Percentiles rank a stretch among this genome's conserved stretches.
Conservation (phyloP, 2,329 filamentous ascomycete species). For the Talaromyces pinophilus region DNA sequence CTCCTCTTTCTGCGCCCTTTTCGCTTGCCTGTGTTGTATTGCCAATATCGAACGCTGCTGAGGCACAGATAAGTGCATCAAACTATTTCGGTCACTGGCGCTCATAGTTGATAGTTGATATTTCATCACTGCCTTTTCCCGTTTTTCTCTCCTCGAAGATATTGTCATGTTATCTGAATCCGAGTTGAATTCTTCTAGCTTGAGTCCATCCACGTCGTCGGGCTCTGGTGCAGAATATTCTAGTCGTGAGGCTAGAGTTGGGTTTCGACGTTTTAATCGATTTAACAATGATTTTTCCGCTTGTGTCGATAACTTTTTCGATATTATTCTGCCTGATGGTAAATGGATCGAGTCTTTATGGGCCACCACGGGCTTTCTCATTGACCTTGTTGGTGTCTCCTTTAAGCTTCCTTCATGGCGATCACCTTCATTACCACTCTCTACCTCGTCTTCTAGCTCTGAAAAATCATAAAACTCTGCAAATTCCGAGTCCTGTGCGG, state of each 20-base stretch:
- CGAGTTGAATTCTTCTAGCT: neutral
- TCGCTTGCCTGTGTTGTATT: conserved; percentile 11
- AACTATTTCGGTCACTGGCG: conserved; percentile 10
- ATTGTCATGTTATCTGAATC: neutral
- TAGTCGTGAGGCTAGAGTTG: neutral
- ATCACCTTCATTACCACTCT: neutral
- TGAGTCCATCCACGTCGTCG: neutral
- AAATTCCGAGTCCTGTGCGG: conserved; percentile 16
- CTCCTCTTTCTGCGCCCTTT: conserved; percentile 18
- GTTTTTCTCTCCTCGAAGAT: conserved; percentile 10
- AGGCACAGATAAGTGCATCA: conserved; percentile 17
- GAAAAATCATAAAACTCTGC: conserved; percentile 20
- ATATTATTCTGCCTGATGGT: conserved; percentile 21
- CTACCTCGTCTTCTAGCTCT: neutral
- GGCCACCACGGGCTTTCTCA: neutral
- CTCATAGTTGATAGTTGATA: conserved; percentile 12
- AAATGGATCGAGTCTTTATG: conserved; percentile 17
- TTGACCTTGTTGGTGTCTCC: neutral
- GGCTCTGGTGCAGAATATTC: neutral
- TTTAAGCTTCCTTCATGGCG: neutral
- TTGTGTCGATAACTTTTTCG: conserved; percentile 12
- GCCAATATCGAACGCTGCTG: conserved; percentile 16
- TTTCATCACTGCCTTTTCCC: conserved; percentile 14
- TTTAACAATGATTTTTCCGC: conserved; percentile 10
- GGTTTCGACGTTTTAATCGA: neutral